Evolutionary conservation across 1,284 basidiomycete genomes (phyloP), one percentile per base, ranked within the genome.

Genomic region (Vanrija sp.): DNA sequence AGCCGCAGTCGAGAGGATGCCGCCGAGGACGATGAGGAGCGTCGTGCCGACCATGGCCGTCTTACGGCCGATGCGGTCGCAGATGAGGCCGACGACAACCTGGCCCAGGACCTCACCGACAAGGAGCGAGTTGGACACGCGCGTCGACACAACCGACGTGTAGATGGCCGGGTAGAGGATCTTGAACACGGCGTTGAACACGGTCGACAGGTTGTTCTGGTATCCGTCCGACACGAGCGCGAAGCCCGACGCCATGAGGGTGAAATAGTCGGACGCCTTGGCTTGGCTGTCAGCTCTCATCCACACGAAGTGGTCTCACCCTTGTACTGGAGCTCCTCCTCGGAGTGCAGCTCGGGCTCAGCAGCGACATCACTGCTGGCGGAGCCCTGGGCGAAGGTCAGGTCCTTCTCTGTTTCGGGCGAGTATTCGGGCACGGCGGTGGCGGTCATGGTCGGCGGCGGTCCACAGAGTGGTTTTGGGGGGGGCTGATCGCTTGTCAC

Each of bases 51-150:
- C 83, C 49, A 89, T 81, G 9, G 86, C 86, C 21, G 82, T 82
- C 69, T 88, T 88, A 49, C 87, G 79, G 25, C 88, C 88, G 38
- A 88, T 66, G 49, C 84, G 80, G 68, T 89, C 88, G 63, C 85
- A 87, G 28, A 87, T 74, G 21, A 88, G 64, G 14, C 88, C 88
- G 51, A 57, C 59, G 57, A 46, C 58, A 38, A 55, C 38, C 39
- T 66, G 45, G 50, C 60, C 54, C 46, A 61, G 60, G 59, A 66
- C 62, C 75, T 77, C 34, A 80, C 87, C 87, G 57, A 89, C 82
- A 53, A 88, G 82, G 38, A 89, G 80, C 12, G 88, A 74, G 69
- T 89, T 90, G 15, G 84, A 86, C 15, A 89, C 85, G 21, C 83
- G 81, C 2, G 88, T 89, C 14, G 85, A 85, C 29, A 87, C 80